Base-by-base conservation (phyloP, 2,329 filamentous ascomycete species). In the Chrysoporthe austroafricana region DNA sequence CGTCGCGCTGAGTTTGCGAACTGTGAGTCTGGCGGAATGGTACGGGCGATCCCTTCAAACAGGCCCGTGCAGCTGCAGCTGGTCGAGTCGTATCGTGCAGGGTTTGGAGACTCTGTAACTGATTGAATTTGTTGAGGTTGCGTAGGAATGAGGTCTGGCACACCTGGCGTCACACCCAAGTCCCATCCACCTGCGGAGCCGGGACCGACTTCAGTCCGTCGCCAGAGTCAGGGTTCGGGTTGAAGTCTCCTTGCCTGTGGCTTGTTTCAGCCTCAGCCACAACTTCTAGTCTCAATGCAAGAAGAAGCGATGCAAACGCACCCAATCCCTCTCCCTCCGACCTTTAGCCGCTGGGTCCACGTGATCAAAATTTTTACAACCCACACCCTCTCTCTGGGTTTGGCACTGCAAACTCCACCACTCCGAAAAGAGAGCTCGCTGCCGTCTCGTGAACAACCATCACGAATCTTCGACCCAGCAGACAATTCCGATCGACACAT, bases 401-500 rank as follows among this genome's bases (percentile, higher is more conserved):
- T 48, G 60, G 44, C 60, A 42, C 44, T 44, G 59, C 58, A 69
- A 69, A 66, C 67, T 64, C 61, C 64, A 64, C 63, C 44, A 58
- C 48, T 54, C 46, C 64, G 56, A 69, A 58, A 56, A 57, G 61
- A 63, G 56, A 64, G 43, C 42, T 46, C 58, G 50, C 62, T 57
- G 66, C 63, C 63, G 48, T 66, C 63, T 54, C 54, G 46, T 58
- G 54, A 70, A 62, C 59, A 62, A 63, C 68, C 62, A 66, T 43
- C 62, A 62, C 56, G 67, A 61, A 59, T 63, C 65, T 66, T 64
- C 65, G 68, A 64, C 68, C 65, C 68, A 64, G 67, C 48, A 70
- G 68, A 70, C 68, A 64, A 70, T 62, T 50, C 62, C 66, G 56
- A 68, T 65, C 68, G 68, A 65, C 68, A 70, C 57, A 61, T 54